Percentiles rank a stretch among this genome's conserved stretches.
Conservation (phyloP, 495 filamentous ascomycete species). For the Xylaria acuta region DNA sequence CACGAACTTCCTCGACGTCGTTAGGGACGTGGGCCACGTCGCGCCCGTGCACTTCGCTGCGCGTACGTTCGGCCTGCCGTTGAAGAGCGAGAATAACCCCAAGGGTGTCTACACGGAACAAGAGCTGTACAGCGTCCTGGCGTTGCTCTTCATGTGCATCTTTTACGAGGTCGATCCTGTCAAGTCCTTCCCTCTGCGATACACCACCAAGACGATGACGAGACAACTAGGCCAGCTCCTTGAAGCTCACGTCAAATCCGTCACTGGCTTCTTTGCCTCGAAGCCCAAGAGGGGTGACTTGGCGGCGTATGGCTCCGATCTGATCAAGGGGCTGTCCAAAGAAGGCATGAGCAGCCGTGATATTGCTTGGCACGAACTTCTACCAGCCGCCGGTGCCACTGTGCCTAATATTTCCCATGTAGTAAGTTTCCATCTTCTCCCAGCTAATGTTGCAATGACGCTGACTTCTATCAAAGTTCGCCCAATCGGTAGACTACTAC, state of each 20-base stretch:
- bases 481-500: conserved; percentile 82
- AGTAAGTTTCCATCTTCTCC: conserved; percentile 36
- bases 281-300: conserved; percentile 58
- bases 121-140: conserved; percentile 78
- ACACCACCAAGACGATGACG: conserved; percentile 66
- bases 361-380: conserved; percentile 76
- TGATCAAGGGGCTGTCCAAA: conserved; percentile 73
- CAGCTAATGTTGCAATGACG: background rate
- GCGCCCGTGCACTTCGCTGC: conserved; percentile 76
- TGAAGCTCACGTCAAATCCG: conserved; percentile 63
- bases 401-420: conserved; percentile 76
- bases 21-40: conserved; percentile 77
- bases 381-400: conserved; percentile 50
- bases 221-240: conserved; percentile 53
- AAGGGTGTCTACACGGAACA: conserved; percentile 78
- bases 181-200: conserved; percentile 62
- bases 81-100: conserved; percentile 72
- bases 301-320: conserved; percentile 69
- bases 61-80: conserved; percentile 72
- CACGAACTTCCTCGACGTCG: conserved; percentile 74
- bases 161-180: conserved; percentile 57
- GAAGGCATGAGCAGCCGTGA: conserved; percentile 68
- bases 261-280: conserved; percentile 58
- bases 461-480: conserved; percentile 51
- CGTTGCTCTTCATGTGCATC: conserved; percentile 65